Conservation (phyloP, 192 early-diverging fungal genomes). For the Mortierella hygrophila region DNA sequence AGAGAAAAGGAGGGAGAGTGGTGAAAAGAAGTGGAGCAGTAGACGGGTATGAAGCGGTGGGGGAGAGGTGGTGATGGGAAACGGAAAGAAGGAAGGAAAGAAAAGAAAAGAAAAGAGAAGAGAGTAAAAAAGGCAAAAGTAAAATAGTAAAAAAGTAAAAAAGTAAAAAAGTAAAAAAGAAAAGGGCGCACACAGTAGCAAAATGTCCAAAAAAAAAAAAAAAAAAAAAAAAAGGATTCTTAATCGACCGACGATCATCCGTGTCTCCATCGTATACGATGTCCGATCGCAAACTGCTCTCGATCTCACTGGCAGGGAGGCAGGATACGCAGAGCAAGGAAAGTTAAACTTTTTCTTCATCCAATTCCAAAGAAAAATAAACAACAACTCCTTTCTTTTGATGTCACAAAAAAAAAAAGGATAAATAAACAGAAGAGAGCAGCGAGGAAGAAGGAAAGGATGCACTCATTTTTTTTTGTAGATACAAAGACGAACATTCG, state of each 20-base stretch:
- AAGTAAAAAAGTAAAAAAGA: no score
- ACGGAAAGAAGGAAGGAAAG: background rate
- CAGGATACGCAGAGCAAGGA: background rate
- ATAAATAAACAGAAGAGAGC: no score
- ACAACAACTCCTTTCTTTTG: background rate
- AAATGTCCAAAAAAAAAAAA: background rate
- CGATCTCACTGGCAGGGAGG: background rate
- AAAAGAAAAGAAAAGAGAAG: background rate
- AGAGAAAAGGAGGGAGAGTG: background rate
- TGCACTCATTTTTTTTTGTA: no score
- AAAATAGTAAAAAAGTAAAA: background rate
- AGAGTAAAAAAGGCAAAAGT: background rate
- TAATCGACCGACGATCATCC: conserved; percentile 1
- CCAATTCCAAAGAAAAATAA: no score
- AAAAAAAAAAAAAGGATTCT: conserved; percentile 1
- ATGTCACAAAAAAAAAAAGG: background rate
- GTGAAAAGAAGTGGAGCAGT: background rate
- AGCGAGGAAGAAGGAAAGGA: no score
- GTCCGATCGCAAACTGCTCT: background rate
- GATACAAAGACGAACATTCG: no score
- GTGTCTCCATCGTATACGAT: background rate
- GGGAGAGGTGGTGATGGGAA: background rate
- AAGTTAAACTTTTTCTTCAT: background rate
- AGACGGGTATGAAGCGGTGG: background rate
- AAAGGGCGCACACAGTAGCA: background rate